Percentiles rank a stretch among this genome's conserved stretches.
These are phyloP conservation scores for Usnea hakonensis DNA, from an alignment of 495 filamentous ascomycete species.

Conservation along the genomic window DNA sequence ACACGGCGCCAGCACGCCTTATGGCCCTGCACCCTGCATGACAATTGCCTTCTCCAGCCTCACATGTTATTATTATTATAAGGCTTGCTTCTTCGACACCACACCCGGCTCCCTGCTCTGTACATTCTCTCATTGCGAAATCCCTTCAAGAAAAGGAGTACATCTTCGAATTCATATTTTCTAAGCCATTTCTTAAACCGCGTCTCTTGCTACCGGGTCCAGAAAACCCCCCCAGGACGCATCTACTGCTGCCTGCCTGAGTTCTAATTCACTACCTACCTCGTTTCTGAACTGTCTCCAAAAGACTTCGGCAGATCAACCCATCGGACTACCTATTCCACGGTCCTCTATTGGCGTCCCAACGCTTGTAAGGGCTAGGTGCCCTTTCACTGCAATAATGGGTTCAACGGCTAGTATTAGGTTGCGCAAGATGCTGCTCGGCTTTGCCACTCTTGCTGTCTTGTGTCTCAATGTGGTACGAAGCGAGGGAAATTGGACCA, in stretches of 20 bases:
- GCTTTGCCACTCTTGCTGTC: conserved; percentile 5
- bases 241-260: conserved; percentile 11
- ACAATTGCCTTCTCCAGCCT: background rate
- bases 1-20: too few relatives aligned
- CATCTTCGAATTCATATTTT: background rate
- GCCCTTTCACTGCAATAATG: background rate
- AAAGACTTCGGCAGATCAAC: background rate
- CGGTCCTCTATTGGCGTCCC: background rate
- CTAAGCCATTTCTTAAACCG: background rate
- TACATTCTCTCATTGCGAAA: background rate
- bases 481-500: conserved; percentile 31
- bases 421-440: background rate
- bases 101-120: background rate
- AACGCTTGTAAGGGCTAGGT: background rate
- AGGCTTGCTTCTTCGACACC: background rate
- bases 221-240: background rate
- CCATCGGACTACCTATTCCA: background rate
- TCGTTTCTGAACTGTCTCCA: background rate
- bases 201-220: background rate
- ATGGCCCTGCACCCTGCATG: too few relatives aligned
- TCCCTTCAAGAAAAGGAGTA: background rate
- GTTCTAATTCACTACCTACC: background rate
- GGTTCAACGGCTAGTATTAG: background rate
- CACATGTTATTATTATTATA: background rate
- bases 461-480: background rate